A percentile compares a stretch with the other conserved stretches of the same genome.
Evolutionary conservation across 768 basidiomycete species (phyloP).

Genomic region (Rhodotorula sphaerocarpa): DNA sequence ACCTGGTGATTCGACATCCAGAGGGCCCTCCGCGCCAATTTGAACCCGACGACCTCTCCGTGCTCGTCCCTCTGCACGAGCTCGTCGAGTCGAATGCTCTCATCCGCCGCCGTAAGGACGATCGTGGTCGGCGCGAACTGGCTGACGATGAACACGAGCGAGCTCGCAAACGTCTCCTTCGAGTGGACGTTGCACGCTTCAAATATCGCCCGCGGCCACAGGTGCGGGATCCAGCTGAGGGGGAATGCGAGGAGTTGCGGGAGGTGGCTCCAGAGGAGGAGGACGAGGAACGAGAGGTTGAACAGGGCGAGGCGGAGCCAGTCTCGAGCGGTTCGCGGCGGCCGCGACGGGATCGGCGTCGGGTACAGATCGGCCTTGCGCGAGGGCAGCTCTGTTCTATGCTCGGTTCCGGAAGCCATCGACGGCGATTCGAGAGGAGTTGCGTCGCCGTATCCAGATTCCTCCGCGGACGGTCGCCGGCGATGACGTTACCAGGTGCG

Average conservation of each 20-base stretch:
- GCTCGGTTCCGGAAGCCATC: no score
- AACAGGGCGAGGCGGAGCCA: constrained; percentile 2
- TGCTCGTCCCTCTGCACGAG: constrained; percentile 42
- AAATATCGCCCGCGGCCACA: not conserved
- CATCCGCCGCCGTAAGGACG: constrained; percentile 49
- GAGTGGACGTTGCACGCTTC: not conserved
- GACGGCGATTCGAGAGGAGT: no score
- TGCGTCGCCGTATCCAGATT: no score
- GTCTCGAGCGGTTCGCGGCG: not conserved
- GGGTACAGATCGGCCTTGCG: not conserved
- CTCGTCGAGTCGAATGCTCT: not conserved
- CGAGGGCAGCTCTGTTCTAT: no score
- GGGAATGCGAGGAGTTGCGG: constrained; percentile 25
- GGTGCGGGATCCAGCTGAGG: not conserved
- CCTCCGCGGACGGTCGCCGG: no score
- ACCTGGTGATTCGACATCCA: constrained; percentile 92
- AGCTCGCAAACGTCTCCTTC: constrained; percentile 28
- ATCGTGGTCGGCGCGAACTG: constrained; percentile 73
- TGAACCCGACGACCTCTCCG: constrained; percentile 57
- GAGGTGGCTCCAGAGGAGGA: constrained; percentile 5
- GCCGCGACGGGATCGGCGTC: not conserved
- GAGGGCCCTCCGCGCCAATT: constrained; percentile 69
- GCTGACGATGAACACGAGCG: constrained; percentile 61
- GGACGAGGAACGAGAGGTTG: constrained; percentile 4
- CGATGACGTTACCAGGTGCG: no score